phyloP scores from a whole-genome alignment of 2,329 filamentous ascomycete genomes.

The Aspergillus eucalypticola region DNA sequence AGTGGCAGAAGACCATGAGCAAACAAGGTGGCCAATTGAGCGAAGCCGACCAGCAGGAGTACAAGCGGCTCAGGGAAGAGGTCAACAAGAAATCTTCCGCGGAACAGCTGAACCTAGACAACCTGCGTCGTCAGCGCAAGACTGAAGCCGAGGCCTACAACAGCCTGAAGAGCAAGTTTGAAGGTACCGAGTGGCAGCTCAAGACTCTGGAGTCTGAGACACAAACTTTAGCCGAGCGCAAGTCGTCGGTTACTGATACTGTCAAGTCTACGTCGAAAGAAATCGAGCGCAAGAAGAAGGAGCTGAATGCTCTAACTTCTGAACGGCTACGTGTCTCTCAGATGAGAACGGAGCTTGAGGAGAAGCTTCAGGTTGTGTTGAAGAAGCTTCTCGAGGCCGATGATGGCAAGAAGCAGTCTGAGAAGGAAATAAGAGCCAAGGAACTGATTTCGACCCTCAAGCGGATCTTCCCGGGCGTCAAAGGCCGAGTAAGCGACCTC shows the following conservation, averaged over 20 bases:
- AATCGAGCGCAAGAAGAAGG: constrained; percentile 86
- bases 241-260: constrained; percentile 60
- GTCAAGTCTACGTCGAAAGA: constrained; percentile 71
- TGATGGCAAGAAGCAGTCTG: constrained; percentile 79
- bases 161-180: constrained; percentile 84
- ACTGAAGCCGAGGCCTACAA: constrained; percentile 89
- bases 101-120: constrained; percentile 80
- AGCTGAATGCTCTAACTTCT: constrained; percentile 81
- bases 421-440: constrained; percentile 74
- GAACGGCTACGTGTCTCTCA: constrained; percentile 79
- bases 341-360: constrained; percentile 82
- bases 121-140: constrained; percentile 83
- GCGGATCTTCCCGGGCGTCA: constrained; percentile 87
- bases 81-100: constrained; percentile 79
- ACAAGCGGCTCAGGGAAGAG: constrained; percentile 79
- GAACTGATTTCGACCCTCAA: constrained; percentile 85
- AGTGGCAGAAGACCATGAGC: constrained; percentile 81
- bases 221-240: constrained; percentile 67
- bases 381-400: constrained; percentile 82
- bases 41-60: constrained; percentile 83
- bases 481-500: constrained; percentile 84
- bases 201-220: constrained; percentile 74
- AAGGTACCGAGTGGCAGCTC: constrained; percentile 71
- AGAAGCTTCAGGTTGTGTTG: constrained; percentile 81
- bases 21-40: constrained; percentile 84